These are phyloP conservation scores for Eucalyptus rudis DNA, from an alignment of 345 rosid species.

Conservation along the genomic window DNA sequence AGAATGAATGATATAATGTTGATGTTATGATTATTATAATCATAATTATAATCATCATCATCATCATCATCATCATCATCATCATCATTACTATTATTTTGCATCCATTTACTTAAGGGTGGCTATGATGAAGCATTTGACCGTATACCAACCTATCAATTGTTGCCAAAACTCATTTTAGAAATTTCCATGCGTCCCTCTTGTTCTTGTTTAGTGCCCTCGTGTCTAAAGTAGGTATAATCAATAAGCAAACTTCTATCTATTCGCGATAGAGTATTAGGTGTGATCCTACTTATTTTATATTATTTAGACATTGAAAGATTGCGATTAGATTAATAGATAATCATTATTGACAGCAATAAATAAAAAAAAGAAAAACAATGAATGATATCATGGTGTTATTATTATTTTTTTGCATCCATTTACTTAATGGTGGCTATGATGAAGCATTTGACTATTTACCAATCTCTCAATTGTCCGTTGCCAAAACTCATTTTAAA, in stretches of 20 bases:
- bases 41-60: accelerated
- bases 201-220: not conserved
- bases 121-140: not conserved
- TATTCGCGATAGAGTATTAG: not conserved
- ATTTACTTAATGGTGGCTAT: not conserved
- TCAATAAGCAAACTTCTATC: not conserved
- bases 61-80: no score
- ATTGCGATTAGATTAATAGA: no score
- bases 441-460: not conserved
- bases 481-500: not conserved
- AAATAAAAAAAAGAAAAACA: no score
- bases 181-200: not conserved
- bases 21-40: no score
- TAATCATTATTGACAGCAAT: not conserved
- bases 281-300: not conserved
- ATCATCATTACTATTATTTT: no score
- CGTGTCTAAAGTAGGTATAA: not conserved
- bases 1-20: not conserved
- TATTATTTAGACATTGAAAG: no score
- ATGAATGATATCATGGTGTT: not conserved
- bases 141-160: not conserved
- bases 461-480: not conserved
- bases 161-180: not conserved
- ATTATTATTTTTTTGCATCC: not conserved
- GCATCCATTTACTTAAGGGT: not conserved